Evolutionary conservation across 2,329 filamentous ascomycete species (phyloP).

Genomic region (Pestalotiopsis sp.): DNA sequence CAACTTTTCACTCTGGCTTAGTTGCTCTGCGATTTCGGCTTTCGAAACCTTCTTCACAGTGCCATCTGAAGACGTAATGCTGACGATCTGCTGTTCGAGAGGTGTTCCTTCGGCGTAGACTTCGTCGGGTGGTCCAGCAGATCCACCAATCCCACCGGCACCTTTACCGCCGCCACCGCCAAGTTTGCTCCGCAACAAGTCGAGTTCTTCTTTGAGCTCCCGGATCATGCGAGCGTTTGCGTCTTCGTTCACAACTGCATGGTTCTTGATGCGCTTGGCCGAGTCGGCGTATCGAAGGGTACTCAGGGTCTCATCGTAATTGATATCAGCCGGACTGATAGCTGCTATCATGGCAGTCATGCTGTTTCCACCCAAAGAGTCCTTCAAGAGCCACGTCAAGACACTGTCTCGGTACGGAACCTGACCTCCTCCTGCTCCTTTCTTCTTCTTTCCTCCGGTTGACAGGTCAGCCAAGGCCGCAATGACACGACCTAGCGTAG

Average conservation of each 20-base stretch:
- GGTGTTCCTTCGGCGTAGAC: slow-evolving; percentile 92
- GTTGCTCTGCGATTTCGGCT: slow-evolving; percentile 94
- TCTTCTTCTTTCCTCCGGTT: slow-evolving; percentile 77
- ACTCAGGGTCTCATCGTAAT: slow-evolving; percentile 96
- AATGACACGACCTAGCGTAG: slow-evolving; percentile 95
- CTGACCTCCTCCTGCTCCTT: slow-evolving; percentile 60
- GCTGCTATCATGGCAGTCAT: slow-evolving; percentile 99
- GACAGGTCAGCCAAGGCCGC: slow-evolving; percentile 91
- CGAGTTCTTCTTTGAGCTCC: slow-evolving; percentile 92
- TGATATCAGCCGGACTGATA: slow-evolving; percentile 97
- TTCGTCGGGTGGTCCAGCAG: slow-evolving; percentile 64
- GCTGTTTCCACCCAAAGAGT: slow-evolving; percentile 95
- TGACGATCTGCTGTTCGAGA: slow-evolving; percentile 93
- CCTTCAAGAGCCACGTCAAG: slow-evolving; percentile 94
- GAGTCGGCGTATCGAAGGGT: slow-evolving; percentile 96
- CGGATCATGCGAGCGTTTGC: slow-evolving; percentile 98
- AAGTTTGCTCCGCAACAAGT: slow-evolving; percentile 82
- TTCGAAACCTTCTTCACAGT: slow-evolving; percentile 94
- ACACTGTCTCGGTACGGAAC: slow-evolving; percentile 98
- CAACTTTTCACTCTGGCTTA: slow-evolving; percentile 94
- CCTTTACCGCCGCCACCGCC: slow-evolving; percentile 53
- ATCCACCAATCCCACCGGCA: slow-evolving; percentile 51
- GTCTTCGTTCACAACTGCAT: slow-evolving; percentile 98
- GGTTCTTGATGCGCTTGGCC: slow-evolving; percentile 99
- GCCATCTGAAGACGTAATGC: slow-evolving; percentile 84